Conservation (phyloP, 345 rosid genomes). For the Arabidopsis arenosa region DNA sequence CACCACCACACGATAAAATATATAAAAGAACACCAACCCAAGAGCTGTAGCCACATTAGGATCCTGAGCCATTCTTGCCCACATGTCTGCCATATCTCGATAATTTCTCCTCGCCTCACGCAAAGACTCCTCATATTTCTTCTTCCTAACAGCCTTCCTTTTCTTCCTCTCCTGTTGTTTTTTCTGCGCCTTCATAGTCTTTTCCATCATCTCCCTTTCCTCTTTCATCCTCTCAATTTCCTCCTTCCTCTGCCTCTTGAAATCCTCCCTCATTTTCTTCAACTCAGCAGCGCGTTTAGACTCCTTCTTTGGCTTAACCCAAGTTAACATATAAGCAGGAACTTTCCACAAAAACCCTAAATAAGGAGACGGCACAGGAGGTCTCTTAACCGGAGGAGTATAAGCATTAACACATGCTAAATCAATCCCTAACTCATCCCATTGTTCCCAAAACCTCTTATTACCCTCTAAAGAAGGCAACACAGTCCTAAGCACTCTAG, state of each 20-base stretch:
- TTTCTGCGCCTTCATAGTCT: conserved; percentile 58
- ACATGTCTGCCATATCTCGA: conserved; percentile 57
- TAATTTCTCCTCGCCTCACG: conserved; percentile 63
- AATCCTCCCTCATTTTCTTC: conserved; percentile 67
- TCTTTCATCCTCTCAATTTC: conserved; percentile 60
- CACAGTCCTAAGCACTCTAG: conserved; percentile 79
- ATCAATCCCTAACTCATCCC: conserved; percentile 76
- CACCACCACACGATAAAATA: conserved; percentile 82
- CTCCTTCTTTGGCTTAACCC: conserved; percentile 71
- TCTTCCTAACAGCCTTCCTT: conserved; percentile 61
- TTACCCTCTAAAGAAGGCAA: conserved; percentile 74
- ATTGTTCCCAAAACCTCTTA: conserved; percentile 77
- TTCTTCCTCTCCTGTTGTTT: conserved; percentile 66
- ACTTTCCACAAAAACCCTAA: conserved; percentile 76
- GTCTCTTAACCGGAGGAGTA: conserved; percentile 79
- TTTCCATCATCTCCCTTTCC: conserved; percentile 77
- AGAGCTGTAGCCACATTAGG: conserved; percentile 67
- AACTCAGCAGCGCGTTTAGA: conserved; percentile 68
- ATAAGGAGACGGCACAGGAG: conserved; percentile 73
- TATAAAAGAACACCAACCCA: conserved; percentile 76
- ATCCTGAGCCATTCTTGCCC: conserved; percentile 74
- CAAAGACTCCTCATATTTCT: conserved; percentile 67
- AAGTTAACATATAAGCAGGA: conserved; percentile 59
- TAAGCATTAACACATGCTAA: conserved; percentile 73
- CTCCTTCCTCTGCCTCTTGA: conserved; percentile 67